These are phyloP conservation scores for Ulmus americana DNA, from an alignment of 331 rosid genomes.

Conservation along the genomic window DNA sequence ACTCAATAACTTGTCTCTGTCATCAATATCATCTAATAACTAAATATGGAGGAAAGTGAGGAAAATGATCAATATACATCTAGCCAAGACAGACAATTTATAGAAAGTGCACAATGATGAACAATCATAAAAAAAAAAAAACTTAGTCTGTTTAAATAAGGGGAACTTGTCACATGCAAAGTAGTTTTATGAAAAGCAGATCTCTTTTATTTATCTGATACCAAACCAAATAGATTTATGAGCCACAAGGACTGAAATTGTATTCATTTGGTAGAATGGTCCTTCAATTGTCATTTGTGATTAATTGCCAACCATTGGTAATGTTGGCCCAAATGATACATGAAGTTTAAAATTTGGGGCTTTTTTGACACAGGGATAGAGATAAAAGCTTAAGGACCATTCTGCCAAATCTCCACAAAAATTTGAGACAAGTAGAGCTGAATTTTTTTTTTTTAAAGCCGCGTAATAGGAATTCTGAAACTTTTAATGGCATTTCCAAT, in stretches of 20 bases:
- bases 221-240: neutral
- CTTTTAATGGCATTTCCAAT: too few species aligned
- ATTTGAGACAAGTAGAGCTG: too few species aligned
- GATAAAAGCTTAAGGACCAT: too few species aligned
- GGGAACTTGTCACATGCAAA: neutral
- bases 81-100: neutral
- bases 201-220: neutral
- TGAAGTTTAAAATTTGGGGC: too few species aligned
- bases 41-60: neutral
- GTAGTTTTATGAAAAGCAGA: slow-evolving; percentile 3
- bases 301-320: too few species aligned
- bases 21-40: slow-evolving; percentile 1
- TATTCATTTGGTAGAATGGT: too few species aligned
- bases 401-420: too few species aligned
- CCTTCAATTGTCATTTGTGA: too few species aligned
- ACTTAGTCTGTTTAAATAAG: neutral
- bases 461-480: too few species aligned
- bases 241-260: neutral
- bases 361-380: too few species aligned
- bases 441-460: too few species aligned
- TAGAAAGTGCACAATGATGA: neutral
- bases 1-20: neutral
- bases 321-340: too few species aligned
- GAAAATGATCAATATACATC: neutral
- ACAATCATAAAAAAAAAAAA: neutral